A percentile compares a stretch with the other conserved stretches of the same genome.
Conservation (phyloP, 2,329 filamentous ascomycete species). For the Botrytis aclada region DNA sequence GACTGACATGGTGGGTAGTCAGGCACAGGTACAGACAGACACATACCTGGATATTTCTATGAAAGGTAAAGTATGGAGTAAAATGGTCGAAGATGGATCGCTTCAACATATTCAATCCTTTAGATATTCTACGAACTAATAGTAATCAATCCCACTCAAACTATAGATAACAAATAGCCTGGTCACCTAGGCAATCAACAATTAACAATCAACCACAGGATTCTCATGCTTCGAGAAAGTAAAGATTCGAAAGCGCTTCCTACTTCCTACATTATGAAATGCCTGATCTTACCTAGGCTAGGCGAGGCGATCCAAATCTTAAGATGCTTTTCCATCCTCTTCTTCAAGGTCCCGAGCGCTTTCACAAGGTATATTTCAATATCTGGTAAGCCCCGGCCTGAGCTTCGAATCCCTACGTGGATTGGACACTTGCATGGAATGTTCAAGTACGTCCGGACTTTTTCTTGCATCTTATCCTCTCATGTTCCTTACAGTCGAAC, state of each 20-base stretch:
- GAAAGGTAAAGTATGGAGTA: not conserved
- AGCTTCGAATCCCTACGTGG: constrained; percentile 1
- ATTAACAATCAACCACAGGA: not conserved
- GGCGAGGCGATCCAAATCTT: not conserved
- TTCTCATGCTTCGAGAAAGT: not conserved
- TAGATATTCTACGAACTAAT: too few relatives aligned
- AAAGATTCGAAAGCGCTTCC: not conserved
- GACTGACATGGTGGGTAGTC: not conserved
- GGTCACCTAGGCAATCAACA: not conserved
- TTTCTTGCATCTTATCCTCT: not conserved
- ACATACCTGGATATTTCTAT: not conserved
- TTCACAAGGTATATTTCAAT: not conserved
- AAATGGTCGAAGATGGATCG: not conserved
- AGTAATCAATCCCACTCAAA: not conserved
- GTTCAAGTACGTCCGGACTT: not conserved
- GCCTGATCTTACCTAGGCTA: not conserved
- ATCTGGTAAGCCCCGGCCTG: not conserved
- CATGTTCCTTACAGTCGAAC: not conserved
- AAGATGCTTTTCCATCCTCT: not conserved
- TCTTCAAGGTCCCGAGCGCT: not conserved
- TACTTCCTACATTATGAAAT: not conserved
- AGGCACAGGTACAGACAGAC: too few relatives aligned
- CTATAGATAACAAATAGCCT: not conserved
- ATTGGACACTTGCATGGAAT: constrained; percentile 1
- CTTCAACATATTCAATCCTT: not conserved